Percentiles rank a stretch among this genome's conserved stretches.
phyloP scores from a whole-genome alignment of 2,329 filamentous ascomycete species.

The Beauveria scarabaeidicola region DNA sequence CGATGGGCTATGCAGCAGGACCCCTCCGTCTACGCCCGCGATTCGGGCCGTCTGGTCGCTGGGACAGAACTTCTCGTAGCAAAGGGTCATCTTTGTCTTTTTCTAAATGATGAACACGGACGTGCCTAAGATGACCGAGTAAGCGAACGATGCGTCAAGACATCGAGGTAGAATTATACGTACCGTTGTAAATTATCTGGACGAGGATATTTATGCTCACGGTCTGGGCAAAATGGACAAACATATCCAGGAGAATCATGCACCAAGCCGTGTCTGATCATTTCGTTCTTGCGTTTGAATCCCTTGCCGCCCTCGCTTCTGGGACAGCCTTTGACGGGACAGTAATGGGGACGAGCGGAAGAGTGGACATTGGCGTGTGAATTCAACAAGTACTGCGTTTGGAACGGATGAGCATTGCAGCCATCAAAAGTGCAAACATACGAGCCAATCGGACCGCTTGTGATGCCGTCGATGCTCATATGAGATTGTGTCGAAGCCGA shows the following conservation, averaged over 20 bases:
- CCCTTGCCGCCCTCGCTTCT: conserved; percentile 56
- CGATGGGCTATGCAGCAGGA: conserved; percentile 22
- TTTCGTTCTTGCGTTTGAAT: conserved; percentile 66
- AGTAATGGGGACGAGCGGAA: conserved; percentile 56
- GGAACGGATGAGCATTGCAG: conserved; percentile 65
- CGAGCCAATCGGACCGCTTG: conserved; percentile 40
- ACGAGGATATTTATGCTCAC: conserved; percentile 88
- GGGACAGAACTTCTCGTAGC: conserved; percentile 75
- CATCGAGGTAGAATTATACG: conserved; percentile 18
- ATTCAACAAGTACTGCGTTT: conserved; percentile 69
- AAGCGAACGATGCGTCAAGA: not conserved
- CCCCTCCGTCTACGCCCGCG: conserved; percentile 68
- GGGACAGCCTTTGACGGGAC: conserved; percentile 53
- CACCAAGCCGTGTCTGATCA: conserved; percentile 73
- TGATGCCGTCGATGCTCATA: conserved; percentile 42
- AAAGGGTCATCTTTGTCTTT: conserved; percentile 79
- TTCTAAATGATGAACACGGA: conserved; percentile 83
- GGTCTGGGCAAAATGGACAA: conserved; percentile 89
- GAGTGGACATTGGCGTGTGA: conserved; percentile 70
- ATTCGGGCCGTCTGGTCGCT: conserved; percentile 75
- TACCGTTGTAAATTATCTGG: conserved; percentile 95
- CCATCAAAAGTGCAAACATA: conserved; percentile 53
- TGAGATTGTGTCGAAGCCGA: conserved; percentile 4
- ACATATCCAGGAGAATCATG: conserved; percentile 93
- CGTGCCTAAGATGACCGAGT: conserved; percentile 53